Percentiles rank a stretch among this genome's conserved stretches.
These are phyloP conservation scores for Podochytrium sp. DNA, from an alignment of 192 early-diverging fungal genomes.

Conservation along the genomic window DNA sequence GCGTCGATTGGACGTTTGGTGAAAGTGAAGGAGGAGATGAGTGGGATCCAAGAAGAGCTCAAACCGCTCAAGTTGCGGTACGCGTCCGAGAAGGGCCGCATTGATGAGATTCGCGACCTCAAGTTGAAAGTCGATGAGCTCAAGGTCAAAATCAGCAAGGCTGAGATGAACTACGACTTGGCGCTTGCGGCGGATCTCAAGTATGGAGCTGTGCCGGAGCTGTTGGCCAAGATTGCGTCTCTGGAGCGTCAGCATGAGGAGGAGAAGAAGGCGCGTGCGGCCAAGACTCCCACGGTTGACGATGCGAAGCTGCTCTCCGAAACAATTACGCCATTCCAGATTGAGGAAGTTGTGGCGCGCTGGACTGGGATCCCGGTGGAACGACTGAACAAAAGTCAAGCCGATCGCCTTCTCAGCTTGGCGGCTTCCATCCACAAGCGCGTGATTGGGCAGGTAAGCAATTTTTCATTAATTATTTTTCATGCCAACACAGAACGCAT, in stretches of 20 bases:
- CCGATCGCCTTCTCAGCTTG: slow-evolving; percentile 82
- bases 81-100: slow-evolving; percentile 80
- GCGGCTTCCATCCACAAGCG: slow-evolving; percentile 76
- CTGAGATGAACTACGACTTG: slow-evolving; percentile 81
- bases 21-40: slow-evolving; percentile 83
- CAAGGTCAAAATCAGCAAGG: slow-evolving; percentile 82
- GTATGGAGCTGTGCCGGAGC: slow-evolving; percentile 92
- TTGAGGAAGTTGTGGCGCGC: slow-evolving; percentile 89
- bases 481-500: slow-evolving; percentile 50
- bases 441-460: slow-evolving; percentile 95
- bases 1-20: slow-evolving; percentile 77
- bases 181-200: slow-evolving; percentile 89
- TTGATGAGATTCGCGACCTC: slow-evolving; percentile 86
- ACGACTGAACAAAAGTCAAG: slow-evolving; percentile 82
- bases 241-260: slow-evolving; percentile 70
- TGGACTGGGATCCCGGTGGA: slow-evolving; percentile 98
- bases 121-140: slow-evolving; percentile 90
- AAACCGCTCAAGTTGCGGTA: slow-evolving; percentile 87
- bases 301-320: slow-evolving; percentile 71
- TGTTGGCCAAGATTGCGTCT: slow-evolving; percentile 72
- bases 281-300: slow-evolving; percentile 42
- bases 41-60: slow-evolving; percentile 81
- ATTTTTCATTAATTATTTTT: too few relatives aligned
- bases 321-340: slow-evolving; percentile 87
- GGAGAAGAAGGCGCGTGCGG: slow-evolving; percentile 64